Evolutionary conservation across 768 basidiomycete genomes (phyloP).

Genomic region (Boletus rubescentipes): DNA sequence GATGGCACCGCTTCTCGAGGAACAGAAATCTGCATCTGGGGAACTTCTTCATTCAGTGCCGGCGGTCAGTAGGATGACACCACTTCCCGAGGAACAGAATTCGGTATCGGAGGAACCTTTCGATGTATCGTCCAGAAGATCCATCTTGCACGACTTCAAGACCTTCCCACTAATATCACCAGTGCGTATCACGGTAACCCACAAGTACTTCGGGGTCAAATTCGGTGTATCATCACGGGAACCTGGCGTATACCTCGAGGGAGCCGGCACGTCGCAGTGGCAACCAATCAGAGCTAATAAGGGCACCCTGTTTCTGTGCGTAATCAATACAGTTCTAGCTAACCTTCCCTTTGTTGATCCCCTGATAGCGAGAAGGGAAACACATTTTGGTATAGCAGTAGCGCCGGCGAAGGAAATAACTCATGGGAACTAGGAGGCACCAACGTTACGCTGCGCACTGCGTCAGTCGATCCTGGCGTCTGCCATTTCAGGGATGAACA

Average conservation of each 20-base stretch:
- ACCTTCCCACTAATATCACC: neutral
- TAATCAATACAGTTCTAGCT: neutral
- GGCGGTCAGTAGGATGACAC: neutral
- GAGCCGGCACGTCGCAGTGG: neutral
- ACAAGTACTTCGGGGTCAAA: constrained; percentile 1
- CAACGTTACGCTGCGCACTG: neutral
- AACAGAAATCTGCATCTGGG: neutral
- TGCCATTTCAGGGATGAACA: neutral
- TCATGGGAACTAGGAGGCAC: constrained; percentile 2
- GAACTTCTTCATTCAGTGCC: too few species aligned
- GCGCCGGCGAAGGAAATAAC: neutral
- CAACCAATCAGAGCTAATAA: neutral
- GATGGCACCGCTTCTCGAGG: too few species aligned
- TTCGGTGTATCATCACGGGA: neutral
- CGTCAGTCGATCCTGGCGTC: neutral
- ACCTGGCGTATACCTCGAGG: constrained; percentile 1
- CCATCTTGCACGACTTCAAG: neutral
- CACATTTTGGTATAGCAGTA: neutral
- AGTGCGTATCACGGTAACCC: neutral
- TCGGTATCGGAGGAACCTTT: neutral
- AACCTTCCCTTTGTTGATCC: neutral
- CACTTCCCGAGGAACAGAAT: neutral
- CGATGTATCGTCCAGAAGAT: neutral
- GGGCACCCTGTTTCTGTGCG: neutral
- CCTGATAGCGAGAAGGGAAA: neutral